Evolutionary conservation across 768 basidiomycete species (phyloP).

Genomic region (Trametes cinnabarina): DNA sequence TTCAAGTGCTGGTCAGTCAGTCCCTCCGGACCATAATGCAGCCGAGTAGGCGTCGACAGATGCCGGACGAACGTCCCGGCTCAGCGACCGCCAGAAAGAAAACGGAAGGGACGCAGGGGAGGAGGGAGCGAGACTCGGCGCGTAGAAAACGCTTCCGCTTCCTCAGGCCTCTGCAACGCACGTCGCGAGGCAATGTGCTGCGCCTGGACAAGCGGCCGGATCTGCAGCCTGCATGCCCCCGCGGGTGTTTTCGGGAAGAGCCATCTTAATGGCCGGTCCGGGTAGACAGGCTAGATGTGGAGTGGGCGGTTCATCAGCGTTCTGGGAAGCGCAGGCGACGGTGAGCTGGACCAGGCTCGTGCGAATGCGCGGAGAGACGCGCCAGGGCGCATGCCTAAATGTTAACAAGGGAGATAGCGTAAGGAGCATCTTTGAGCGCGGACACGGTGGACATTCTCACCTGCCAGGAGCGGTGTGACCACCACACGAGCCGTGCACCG

Average conservation of each 20-base stretch:
- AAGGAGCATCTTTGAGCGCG: not conserved
- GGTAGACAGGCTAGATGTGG: not conserved
- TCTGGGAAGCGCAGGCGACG: not conserved
- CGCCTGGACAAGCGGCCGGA: constrained; percentile 2
- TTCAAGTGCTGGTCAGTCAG: too few relatives aligned
- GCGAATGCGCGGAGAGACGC: not conserved
- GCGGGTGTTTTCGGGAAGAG: not conserved
- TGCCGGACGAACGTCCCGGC: not conserved
- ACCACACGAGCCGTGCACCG: not conserved
- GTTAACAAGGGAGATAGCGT: constrained; percentile 11
- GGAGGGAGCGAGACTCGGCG: not conserved
- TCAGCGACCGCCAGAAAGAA: not conserved
- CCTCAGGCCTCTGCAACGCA: not conserved
- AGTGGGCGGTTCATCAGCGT: not conserved
- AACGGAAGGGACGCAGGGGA: not conserved
- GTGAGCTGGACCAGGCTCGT: not conserved
- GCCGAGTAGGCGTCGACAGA: not conserved
- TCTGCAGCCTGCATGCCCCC: not conserved
- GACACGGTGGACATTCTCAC: not conserved
- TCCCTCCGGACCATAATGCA: not conserved
- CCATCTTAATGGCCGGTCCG: not conserved
- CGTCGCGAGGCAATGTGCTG: too few relatives aligned
- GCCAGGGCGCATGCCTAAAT: constrained; percentile 16
- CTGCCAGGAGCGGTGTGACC: not conserved
- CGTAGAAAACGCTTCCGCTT: not conserved